A percentile compares a stretch with the other conserved stretches of the same genome.
These are phyloP conservation scores for Panus rudis DNA, from an alignment of 768 basidiomycete species.

Conservation along the genomic window DNA sequence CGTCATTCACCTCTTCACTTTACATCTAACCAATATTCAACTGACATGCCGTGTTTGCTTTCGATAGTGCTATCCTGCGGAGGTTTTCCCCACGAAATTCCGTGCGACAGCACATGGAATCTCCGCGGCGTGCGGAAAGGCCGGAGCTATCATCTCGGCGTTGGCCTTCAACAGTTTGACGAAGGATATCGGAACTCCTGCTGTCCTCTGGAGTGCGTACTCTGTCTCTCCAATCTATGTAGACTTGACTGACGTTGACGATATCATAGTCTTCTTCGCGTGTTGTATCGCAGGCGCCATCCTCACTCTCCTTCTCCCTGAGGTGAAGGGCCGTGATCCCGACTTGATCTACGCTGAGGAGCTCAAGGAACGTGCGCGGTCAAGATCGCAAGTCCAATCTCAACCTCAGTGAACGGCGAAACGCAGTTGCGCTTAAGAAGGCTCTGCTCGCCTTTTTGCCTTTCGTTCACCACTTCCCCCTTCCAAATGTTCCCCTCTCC, in stretches of 20 bases:
- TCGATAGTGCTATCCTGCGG: slow-evolving; percentile 61
- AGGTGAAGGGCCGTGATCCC: slow-evolving; percentile 44
- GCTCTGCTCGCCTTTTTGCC: no score
- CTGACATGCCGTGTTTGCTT: neutral
- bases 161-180: slow-evolving; percentile 65
- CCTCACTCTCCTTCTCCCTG: slow-evolving; percentile 43
- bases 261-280: slow-evolving; percentile 53
- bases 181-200: slow-evolving; percentile 53
- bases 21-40: neutral
- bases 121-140: slow-evolving; percentile 67
- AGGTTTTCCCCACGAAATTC: slow-evolving; percentile 75
- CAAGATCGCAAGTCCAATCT: no score
- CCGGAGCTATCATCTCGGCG: slow-evolving; percentile 70
- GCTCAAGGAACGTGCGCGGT: slow-evolving; percentile 15
- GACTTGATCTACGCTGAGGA: slow-evolving; percentile 39
- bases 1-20: slow-evolving; percentile 1
- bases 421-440: no score
- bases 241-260: slow-evolving; percentile 2
- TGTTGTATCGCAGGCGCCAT: slow-evolving; percentile 53
- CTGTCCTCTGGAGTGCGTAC: slow-evolving; percentile 64
- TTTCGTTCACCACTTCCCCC: no score
- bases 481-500: no score
- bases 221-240: slow-evolving; percentile 3
- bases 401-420: no score
- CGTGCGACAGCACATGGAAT: slow-evolving; percentile 70